Base-by-base conservation (phyloP, 108 stramenopile species). In the Ochromonas danica region DNA sequence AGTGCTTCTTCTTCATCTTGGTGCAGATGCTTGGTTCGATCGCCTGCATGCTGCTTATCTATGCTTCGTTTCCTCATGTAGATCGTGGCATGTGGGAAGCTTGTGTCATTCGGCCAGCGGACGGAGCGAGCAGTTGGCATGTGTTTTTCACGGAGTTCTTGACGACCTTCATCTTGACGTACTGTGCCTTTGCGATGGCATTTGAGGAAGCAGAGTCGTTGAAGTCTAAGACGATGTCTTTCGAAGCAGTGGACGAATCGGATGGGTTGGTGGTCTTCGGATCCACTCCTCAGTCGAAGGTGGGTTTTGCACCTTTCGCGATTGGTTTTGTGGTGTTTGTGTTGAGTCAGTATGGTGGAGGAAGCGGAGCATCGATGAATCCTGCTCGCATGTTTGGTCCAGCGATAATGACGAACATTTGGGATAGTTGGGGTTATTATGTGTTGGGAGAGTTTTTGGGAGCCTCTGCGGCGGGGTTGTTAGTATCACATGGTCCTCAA, bases 81-180 rank as follows among this genome's bases (percentile, higher is more conserved):
- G 10, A 67, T 67, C 30, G 25, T 31, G 31, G 25, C 6, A 35
- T 33, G 31, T 31, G 3, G 31, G 35, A 67, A 36, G 17, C 31
- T 35, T 67, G 27, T 28, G 27, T 36, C 33, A 25, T 67, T 33
- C 17, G 25, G 25, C 35, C 63, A 35, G 30, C 6, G 3, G 14
- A 3, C 25, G 63, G 33, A 67, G 63, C 63, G 10, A 10, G 10
- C 10, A 6, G 3, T 6, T 28, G 31, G 3, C 27, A 33, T 36
- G 35, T 67, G 6, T 67, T 67, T 36, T 67, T 67, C 17, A 67
- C 63, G 10, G 63, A 67, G 31, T 67, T 67, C 25, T 31, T 67
- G 30, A 31, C 30, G 3, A 67, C 63, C 6, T 67, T 67, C 31
- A 67, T 67, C 25, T 67, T 67, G 31, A 67, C 63, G 31, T 67